Evolutionary conservation across 169 alveolate species (phyloP), one percentile per base, ranked within the genome.

Genomic region (Plasmodium yoelii): DNA sequence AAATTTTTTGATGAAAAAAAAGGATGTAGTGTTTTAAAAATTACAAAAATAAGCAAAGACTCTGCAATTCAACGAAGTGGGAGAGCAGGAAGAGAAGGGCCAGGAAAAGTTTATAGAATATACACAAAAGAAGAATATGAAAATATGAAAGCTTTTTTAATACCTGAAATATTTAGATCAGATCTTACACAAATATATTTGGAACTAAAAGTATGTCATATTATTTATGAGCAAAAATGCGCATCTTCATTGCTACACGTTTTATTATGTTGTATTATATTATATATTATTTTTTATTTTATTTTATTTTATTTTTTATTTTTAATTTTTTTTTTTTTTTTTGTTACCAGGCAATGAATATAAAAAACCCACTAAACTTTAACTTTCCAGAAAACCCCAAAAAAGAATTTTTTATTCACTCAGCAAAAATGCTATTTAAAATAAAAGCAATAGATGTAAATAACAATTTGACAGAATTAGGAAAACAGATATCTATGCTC

Each of bases 311-410:
- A n/a, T n/a, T n/a, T n/a, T n/a, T n/a, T n/a, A n/a, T n/a, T n/a
- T n/a, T n/a, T n/a, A n/a, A n/a, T n/a, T n/a, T n/a, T n/a, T n/a
- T n/a, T n/a, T n/a, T n/a, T 24, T 61, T 61, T 61, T 61, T 9
- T 18, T 1, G 9, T 1, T 42, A 12, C 44, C 56, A 72, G 94
- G 92, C 92, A 18, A 67, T 64, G 93, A 90, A 68, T 39, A 61
- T 82, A n/a, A 34, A 59, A 7, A 82, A 82, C 42, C 90, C 90
- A 18, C 84, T 82, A 6, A 47, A 69, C 18, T 82, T 82, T 57
- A 98, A 98, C 87, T 97, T 98, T 82, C 99, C 99, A 10, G 92
- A 98, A 42, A 99, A 98, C 51, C 99, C 99, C 10, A 97, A 97
- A 92, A 92, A 98, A 53, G 96, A 98, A 65, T 96, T 97, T 88